Evolutionary conservation across 179 eudicot genomes (phyloP).

Genomic region (Gypsophila paniculata): DNA sequence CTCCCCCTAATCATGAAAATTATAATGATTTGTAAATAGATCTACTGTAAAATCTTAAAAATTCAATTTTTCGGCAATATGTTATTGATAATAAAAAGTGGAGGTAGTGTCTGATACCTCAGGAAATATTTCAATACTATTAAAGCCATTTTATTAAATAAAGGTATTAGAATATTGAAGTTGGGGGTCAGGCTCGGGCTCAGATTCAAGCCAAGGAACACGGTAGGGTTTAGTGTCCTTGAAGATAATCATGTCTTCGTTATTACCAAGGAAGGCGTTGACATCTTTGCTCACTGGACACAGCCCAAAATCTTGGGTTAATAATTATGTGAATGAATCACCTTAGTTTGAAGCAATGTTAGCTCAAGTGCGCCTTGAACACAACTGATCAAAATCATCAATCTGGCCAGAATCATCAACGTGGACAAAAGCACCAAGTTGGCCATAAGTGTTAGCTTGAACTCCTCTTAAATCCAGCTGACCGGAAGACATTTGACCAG

Average conservation of each 20-base stretch:
- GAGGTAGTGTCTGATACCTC: no score
- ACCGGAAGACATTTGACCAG: no score
- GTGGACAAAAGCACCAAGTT: background rate
- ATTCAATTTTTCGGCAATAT: no score
- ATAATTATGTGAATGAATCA: background rate
- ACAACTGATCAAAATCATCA: background rate
- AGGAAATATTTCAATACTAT: no score
- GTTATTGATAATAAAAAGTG: no score
- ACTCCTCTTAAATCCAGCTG: no score
- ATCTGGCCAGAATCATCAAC: background rate
- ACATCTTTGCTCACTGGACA: background rate
- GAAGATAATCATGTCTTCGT: background rate
- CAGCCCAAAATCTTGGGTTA: background rate
- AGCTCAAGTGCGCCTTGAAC: background rate
- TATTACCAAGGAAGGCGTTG: background rate
- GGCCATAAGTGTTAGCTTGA: no score
- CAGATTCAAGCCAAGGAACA: no score
- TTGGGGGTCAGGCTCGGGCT: no score
- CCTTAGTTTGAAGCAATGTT: background rate
- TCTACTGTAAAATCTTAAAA: no score
- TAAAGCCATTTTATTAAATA: no score
- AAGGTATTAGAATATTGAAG: no score
- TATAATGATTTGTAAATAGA: background rate
- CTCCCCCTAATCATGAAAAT: background rate
- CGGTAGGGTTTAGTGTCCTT: background rate